phyloP scores from a whole-genome alignment of 768 basidiomycete genomes.

The Tricholoma sp. region DNA sequence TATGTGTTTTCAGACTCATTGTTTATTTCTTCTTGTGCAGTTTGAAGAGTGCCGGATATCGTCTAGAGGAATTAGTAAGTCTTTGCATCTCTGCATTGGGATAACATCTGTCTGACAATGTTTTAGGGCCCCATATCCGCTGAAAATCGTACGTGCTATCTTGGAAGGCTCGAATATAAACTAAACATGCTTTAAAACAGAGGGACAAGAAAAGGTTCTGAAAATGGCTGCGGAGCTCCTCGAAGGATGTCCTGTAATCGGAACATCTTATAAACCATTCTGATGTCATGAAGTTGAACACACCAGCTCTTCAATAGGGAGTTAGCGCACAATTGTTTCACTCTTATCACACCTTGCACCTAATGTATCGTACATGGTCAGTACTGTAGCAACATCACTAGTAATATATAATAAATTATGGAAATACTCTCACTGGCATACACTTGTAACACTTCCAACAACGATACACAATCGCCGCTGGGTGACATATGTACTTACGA shows the following conservation, averaged over 20 bases:
- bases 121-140: conserved; percentile 31
- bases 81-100: neutral
- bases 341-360: no score
- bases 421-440: no score
- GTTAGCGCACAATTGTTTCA: no score
- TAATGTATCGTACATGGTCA: no score
- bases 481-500: no score
- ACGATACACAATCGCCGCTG: no score
- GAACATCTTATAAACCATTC: neutral
- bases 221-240: conserved; percentile 34
- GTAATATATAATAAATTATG: no score
- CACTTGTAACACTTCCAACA: no score
- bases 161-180: neutral
- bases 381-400: no score
- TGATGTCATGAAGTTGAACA: neutral
- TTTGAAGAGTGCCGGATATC: conserved; percentile 34
- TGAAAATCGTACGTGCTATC: conserved; percentile 28
- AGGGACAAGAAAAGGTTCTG: conserved; percentile 37
- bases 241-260: conserved; percentile 33
- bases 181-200: conserved; percentile 17
- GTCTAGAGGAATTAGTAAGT: conserved; percentile 38
- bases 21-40: conserved; percentile 10
- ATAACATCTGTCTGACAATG: neutral
- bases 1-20: neutral
- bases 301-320: no score